Evolutionary conservation across 352 stramenopile genomes (phyloP).

Genomic region (Globisporangium nunn): DNA sequence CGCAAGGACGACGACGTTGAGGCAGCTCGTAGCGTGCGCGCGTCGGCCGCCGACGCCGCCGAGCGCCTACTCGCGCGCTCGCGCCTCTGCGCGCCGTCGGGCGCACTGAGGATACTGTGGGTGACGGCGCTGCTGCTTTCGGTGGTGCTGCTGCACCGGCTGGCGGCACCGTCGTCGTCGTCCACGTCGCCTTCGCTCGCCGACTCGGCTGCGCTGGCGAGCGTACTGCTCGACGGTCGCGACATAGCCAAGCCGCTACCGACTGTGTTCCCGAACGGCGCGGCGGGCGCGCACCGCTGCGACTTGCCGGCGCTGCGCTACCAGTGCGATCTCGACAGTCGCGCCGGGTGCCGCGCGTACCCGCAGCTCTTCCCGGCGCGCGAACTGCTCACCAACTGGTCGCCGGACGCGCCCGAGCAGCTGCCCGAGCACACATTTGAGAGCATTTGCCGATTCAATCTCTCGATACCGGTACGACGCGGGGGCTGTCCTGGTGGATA

Average conservation of each 20-base stretch:
- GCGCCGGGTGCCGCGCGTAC: conserved; percentile 42
- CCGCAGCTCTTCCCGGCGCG: conserved; percentile 59
- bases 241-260: conserved; percentile 23
- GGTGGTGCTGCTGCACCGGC: neutral
- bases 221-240: conserved; percentile 27
- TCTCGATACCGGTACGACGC: conserved; percentile 36
- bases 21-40: neutral
- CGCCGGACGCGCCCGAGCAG: conserved; percentile 36
- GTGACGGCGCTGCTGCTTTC: neutral
- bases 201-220: neutral
- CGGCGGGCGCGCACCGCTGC: conserved; percentile 32
- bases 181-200: neutral
- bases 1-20: neutral
- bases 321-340: conserved; percentile 37
- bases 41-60: neutral
- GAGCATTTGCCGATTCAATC: conserved; percentile 62
- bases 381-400: conserved; percentile 81
- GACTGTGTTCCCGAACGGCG: conserved; percentile 35
- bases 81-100: neutral
- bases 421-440: conserved; percentile 33
- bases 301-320: conserved; percentile 53
- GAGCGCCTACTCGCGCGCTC: neutral
- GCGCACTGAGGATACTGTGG: neutral
- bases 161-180: neutral
- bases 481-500: neutral